Conservation (phyloP, 2,329 filamentous ascomycete genomes). For the Trichoderma gracile region DNA sequence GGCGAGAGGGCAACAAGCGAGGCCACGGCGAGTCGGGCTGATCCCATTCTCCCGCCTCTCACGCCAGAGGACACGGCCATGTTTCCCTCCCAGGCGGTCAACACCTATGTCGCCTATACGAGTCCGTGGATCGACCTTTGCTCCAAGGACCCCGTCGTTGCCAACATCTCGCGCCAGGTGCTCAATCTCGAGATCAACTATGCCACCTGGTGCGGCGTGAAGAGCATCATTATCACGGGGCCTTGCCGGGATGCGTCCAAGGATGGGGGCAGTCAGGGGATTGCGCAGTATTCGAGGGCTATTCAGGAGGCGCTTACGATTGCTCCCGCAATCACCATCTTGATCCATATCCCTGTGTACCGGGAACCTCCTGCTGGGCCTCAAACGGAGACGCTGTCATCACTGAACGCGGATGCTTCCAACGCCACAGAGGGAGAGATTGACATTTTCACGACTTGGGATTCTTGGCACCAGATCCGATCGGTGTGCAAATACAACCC, state of each 20-base stretch:
- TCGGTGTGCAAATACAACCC: slow-evolving; percentile 81
- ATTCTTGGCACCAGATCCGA: slow-evolving; percentile 88
- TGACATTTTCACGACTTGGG: slow-evolving; percentile 81
- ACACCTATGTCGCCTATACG: slow-evolving; percentile 74
- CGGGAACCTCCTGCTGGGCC: slow-evolving; percentile 65
- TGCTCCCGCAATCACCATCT: slow-evolving; percentile 74
- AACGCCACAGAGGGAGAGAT: slow-evolving; percentile 48
- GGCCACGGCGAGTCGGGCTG: slow-evolving; percentile 50
- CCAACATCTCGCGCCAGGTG: slow-evolving; percentile 84
- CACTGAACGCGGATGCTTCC: slow-evolving; percentile 36
- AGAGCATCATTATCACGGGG: slow-evolving; percentile 78
- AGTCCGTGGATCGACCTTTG: slow-evolving; percentile 92
- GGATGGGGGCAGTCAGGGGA: slow-evolving; percentile 50
- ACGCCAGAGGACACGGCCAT: slow-evolving; percentile 77
- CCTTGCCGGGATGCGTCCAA: slow-evolving; percentile 65
- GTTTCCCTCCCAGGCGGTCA: slow-evolving; percentile 66
- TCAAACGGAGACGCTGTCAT: slow-evolving; percentile 54
- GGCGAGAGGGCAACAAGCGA: slow-evolving; percentile 43
- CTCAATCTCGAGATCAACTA: slow-evolving; percentile 90
- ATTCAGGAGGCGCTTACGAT: slow-evolving; percentile 77
- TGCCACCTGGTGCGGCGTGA: slow-evolving; percentile 90
- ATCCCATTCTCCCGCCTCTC: slow-evolving; percentile 66
- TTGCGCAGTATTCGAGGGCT: slow-evolving; percentile 78
- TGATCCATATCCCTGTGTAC: slow-evolving; percentile 82
- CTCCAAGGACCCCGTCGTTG: slow-evolving; percentile 77